Evolutionary conservation across 176 grass and related monocot genomes (phyloP).

Genomic region (Carex pumila): DNA sequence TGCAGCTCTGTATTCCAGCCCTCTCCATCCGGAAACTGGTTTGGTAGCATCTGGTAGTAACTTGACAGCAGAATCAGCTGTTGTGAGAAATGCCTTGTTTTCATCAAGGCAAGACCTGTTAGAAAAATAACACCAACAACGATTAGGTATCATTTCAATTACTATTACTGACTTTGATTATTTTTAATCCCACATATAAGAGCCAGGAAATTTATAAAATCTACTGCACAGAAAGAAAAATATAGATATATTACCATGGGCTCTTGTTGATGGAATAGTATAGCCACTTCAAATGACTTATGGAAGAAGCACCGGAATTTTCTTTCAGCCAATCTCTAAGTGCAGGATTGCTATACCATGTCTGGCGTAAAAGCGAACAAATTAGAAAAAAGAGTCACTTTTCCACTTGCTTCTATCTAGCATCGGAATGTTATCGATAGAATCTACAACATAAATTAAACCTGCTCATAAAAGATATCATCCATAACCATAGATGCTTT

Average conservation of each 20-base stretch:
- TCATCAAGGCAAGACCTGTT: constrained; percentile 92
- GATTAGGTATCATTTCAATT: neutral
- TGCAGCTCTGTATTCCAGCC: constrained; percentile 74
- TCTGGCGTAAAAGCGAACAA: constrained; percentile 43
- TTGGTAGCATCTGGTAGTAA: constrained; percentile 63
- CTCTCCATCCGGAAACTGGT: constrained; percentile 76
- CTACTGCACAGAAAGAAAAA: neutral
- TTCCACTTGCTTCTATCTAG: constrained; percentile 3
- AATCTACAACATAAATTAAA: constrained; percentile 31
- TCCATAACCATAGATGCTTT: constrained; percentile 78
- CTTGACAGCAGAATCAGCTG: constrained; percentile 80
- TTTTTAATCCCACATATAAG: neutral
- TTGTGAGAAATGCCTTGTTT: constrained; percentile 77
- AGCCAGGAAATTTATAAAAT: constrained; percentile 18
- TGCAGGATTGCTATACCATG: constrained; percentile 56
- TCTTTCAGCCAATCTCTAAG: constrained; percentile 82
- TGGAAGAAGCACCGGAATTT: constrained; percentile 44
- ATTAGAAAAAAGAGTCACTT: constrained; percentile 15
- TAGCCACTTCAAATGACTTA: constrained; percentile 72
- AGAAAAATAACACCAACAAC: constrained; percentile 13
- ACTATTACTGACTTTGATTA: neutral
- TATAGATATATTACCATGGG: constrained; percentile 67
- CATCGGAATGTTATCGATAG: constrained; percentile 1
- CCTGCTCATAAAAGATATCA: constrained; percentile 89
- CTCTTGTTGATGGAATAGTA: constrained; percentile 97